These are phyloP conservation scores for Colletotrichum godetiae DNA, from an alignment of 2,329 filamentous ascomycete genomes.

Conservation along the genomic window DNA sequence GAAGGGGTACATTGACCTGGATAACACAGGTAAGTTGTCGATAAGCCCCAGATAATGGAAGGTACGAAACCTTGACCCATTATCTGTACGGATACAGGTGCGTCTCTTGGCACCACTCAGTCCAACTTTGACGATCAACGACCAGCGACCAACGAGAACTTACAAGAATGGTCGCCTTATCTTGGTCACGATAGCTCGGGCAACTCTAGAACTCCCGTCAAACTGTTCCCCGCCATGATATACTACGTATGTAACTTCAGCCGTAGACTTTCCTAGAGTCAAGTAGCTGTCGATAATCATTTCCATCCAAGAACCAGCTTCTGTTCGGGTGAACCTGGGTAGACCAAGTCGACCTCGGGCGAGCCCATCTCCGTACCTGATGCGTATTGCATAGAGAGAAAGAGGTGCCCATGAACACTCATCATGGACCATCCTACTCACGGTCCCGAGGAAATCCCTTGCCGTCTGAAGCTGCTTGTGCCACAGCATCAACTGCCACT, in stretches of 20 bases:
- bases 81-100: too few species aligned
- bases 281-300: background rate
- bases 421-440: constrained; percentile 15
- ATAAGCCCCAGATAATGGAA: background rate
- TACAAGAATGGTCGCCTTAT: background rate
- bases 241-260: background rate
- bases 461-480: constrained; percentile 31
- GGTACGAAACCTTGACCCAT: background rate
- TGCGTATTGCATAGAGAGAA: background rate
- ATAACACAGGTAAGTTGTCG: background rate
- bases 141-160: background rate
- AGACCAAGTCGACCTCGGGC: background rate
- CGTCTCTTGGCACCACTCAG: background rate
- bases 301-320: background rate
- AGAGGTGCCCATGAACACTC: background rate
- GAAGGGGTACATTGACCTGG: background rate
- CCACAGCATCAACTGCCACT: constrained; percentile 26
- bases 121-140: background rate
- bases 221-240: too few species aligned
- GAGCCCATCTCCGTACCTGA: background rate
- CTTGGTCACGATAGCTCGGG: background rate
- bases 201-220: background rate
- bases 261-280: too few species aligned
- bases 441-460: constrained; percentile 30
- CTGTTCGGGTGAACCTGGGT: background rate